Evolutionary conservation across 1,284 basidiomycete genomes (phyloP), one percentile per base, ranked within the genome.

Genomic region (Coniferiporia sulphurascens): DNA sequence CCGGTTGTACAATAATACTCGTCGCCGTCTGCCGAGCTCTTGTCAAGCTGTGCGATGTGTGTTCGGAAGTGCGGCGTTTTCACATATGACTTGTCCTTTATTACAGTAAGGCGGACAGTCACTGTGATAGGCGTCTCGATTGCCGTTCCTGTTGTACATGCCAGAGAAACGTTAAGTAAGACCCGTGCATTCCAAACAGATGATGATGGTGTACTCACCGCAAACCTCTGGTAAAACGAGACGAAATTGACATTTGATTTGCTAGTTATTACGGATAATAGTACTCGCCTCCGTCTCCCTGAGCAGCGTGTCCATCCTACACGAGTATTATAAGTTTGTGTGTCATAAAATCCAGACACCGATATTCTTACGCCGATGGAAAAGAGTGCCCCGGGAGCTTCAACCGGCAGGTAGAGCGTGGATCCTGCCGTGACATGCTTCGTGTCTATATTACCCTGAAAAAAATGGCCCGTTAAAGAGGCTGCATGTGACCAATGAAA

Each of bases 271-370:
- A 19, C 4, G 22, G 36, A 44, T 54, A 17, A 52, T 10, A 60
- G 51, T n/a, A 70, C 76, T 62, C 62, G 82, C 83, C 83, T 68
- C 84, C 84, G 64, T 85, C 84, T 6, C 84, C 84, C 70, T 85
- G 84, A 2, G 80, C 83, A 5, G 82, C 83, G 69, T 85, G 84
- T 0, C 84, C 84, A 61, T 86, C 84, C 82, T 84, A 32, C 35
- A 35, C 27, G 36, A 44, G 44, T 36, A 35, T 13, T 44, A 48
- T 49, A 3, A n/a, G 22, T 12, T 43, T 22, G n/a, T 21, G 44
- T 1, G 60, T 19, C 21, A 43, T 13, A 49, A 50, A 43, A n/a
- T 34, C 2, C 32, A 5, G 36, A 55, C 41, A 43, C 34, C 12
- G 6, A 57, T 15, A 12, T 1, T 72, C 80, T 64, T 63, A 84